Evolutionary conservation across 768 basidiomycete genomes (phyloP).

Genomic region (Filobasidium wieringae): DNA sequence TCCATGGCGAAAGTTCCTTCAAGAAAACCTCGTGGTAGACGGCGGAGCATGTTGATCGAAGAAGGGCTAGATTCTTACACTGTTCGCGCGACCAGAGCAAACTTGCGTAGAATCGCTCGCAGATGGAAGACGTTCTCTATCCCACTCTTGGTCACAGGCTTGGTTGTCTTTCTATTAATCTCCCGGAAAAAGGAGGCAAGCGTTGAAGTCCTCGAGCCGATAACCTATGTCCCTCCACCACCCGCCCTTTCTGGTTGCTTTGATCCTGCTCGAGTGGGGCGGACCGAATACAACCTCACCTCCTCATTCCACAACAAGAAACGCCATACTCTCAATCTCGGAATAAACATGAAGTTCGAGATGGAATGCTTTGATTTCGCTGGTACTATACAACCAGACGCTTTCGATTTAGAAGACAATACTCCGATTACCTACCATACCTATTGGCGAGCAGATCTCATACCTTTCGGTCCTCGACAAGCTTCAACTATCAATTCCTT

Average conservation of each 20-base stretch:
- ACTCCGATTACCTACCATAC: conserved; percentile 61
- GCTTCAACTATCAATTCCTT: conserved; percentile 86
- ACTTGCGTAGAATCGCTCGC: background rate
- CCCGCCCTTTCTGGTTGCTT: conserved; percentile 17
- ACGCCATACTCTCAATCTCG: conserved; percentile 62
- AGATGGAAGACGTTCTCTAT: background rate
- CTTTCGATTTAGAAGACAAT: conserved; percentile 8
- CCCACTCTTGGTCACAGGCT: background rate
- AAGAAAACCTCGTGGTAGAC: too few relatives aligned
- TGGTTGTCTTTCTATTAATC: background rate
- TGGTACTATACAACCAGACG: conserved; percentile 52
- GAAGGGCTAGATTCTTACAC: too few relatives aligned
- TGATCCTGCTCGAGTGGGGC: conserved; percentile 24
- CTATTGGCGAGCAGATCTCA: conserved; percentile 87
- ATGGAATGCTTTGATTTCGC: conserved; percentile 91
- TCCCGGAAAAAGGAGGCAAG: background rate
- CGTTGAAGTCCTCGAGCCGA: too few relatives aligned
- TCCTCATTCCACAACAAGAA: conserved; percentile 44
- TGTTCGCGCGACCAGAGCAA: too few relatives aligned
- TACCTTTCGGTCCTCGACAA: conserved; percentile 66
- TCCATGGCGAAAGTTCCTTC: too few relatives aligned
- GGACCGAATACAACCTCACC: conserved; percentile 26
- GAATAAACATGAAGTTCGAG: conserved; percentile 62
- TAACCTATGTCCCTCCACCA: too few relatives aligned
- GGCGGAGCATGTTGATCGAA: too few relatives aligned